These are phyloP conservation scores for Globisporangium paddicum DNA, from an alignment of 352 stramenopile species.

Conservation along the genomic window DNA sequence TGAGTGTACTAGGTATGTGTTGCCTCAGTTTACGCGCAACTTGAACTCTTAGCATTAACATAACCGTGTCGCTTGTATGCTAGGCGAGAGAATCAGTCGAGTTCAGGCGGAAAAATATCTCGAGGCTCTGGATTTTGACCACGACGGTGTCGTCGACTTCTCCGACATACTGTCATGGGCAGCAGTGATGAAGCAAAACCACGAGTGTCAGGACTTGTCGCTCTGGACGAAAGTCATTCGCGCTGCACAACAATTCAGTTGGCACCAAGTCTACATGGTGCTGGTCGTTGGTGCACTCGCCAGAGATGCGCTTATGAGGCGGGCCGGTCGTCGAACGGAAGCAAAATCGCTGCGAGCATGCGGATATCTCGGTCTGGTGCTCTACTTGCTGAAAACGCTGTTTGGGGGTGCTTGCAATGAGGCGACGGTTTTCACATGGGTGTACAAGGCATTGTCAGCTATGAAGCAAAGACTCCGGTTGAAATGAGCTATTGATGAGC, in stretches of 20 bases:
- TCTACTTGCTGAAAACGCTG: conserved; percentile 26
- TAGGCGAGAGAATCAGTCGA: conserved; percentile 54
- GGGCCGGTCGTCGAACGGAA: background rate
- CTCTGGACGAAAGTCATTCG: background rate
- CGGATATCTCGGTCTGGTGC: conserved; percentile 7
- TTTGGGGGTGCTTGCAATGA: background rate
- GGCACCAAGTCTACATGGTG: conserved; percentile 23
- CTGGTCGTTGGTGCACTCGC: conserved; percentile 18
- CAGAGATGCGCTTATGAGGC: conserved; percentile 6
- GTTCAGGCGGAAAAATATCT: conserved; percentile 54
- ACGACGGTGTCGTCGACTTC: conserved; percentile 72
- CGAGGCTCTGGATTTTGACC: conserved; percentile 67
- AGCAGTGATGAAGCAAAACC: conserved; percentile 64
- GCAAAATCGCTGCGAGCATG: conserved; percentile 8
- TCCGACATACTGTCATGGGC: conserved; percentile 72
- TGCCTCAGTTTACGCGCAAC: background rate
- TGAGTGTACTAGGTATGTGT: conserved; percentile 61
- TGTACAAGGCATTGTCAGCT: background rate
- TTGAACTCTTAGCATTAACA: background rate
- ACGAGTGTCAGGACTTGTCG: conserved; percentile 18
- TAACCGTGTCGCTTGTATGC: background rate
- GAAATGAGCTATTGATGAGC: background rate
- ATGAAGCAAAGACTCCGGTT: conserved; percentile 1
- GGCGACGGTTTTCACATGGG: background rate
- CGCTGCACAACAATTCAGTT: conserved; percentile 13